Evolutionary conservation across 768 basidiomycete genomes (phyloP).

Genomic region (Lepiota venenata): DNA sequence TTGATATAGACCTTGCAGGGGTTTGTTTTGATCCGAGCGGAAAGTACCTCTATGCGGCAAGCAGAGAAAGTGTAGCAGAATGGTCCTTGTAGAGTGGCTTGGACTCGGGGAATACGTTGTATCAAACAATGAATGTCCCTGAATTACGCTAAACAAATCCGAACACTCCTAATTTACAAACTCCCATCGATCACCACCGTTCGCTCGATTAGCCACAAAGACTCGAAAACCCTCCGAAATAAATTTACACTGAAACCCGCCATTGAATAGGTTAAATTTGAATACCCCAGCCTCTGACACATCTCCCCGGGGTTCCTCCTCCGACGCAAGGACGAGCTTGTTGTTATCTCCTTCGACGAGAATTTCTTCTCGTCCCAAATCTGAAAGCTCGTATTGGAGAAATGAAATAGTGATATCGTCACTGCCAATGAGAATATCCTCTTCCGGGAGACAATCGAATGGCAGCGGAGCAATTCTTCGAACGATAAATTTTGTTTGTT

Average conservation of each 20-base stretch:
- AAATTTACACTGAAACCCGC: background rate
- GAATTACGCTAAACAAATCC: no score
- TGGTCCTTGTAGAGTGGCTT: no score
- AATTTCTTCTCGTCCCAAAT: background rate
- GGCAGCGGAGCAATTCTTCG: background rate
- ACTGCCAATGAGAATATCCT: background rate
- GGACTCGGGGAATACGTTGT: no score
- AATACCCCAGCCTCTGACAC: background rate
- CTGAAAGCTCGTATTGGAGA: background rate
- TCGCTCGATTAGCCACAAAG: background rate
- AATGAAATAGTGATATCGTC: background rate
- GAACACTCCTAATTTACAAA: background rate
- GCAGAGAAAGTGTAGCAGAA: no score
- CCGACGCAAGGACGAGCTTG: no score
- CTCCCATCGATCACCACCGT: constrained; percentile 1
- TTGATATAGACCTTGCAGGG: no score
- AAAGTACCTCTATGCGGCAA: no score
- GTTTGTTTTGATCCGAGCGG: no score
- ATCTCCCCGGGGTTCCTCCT: background rate
- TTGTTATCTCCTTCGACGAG: background rate
- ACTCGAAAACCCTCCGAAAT: background rate
- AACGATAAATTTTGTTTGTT: background rate
- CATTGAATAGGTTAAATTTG: background rate
- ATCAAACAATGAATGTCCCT: no score
- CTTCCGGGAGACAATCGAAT: background rate